Conservation (phyloP, 169 alveolate genomes). For the Cyclospora cayetanensis region DNA sequence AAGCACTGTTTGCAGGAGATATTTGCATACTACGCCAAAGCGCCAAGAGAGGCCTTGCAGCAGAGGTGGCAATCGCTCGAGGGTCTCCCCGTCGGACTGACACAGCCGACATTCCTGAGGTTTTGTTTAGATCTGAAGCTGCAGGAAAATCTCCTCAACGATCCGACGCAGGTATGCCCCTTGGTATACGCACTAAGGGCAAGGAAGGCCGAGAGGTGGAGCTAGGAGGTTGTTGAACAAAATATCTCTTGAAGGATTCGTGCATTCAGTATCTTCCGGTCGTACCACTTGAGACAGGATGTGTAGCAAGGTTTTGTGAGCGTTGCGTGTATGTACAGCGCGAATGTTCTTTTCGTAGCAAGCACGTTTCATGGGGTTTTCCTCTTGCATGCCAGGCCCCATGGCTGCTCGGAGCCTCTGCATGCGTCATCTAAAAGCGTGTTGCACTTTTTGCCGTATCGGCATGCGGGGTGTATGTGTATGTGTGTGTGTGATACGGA, state of each 20-base stretch:
- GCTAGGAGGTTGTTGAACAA: neutral
- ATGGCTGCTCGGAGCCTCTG: too few relatives aligned
- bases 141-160: conserved; percentile 5
- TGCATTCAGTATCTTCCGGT: neutral
- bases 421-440: too few relatives aligned
- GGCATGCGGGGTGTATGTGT: too few relatives aligned
- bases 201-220: neutral
- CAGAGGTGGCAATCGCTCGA: neutral
- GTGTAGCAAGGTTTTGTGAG: neutral
- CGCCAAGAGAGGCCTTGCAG: neutral
- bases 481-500: too few relatives aligned
- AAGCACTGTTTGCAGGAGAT: conserved; percentile 39
- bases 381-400: too few relatives aligned
- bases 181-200: neutral
- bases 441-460: too few relatives aligned
- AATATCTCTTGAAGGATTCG: neutral
- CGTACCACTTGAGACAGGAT: neutral
- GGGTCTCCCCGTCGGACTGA: conserved; percentile 57
- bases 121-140: conserved; percentile 42
- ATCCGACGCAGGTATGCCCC: neutral
- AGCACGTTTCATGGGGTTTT: too few relatives aligned
- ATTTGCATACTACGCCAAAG: conserved; percentile 44
- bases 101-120: conserved; percentile 12
- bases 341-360: neutral
- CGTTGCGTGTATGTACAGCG: neutral